Evolutionary conservation across 352 stramenopile species (phyloP).

Genomic region (Globisporangium paroecandrum): DNA sequence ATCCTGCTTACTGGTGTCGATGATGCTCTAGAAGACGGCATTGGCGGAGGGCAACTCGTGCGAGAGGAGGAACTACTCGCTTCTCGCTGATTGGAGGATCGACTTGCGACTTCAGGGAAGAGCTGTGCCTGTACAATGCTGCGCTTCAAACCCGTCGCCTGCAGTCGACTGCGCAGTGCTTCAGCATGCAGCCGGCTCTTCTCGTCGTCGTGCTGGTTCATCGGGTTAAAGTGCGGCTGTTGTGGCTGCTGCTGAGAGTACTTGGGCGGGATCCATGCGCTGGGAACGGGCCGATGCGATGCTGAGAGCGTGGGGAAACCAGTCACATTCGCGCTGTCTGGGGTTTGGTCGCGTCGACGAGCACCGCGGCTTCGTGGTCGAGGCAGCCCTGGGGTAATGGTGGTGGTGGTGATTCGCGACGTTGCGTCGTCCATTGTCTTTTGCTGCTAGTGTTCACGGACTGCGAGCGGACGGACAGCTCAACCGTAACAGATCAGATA

Average conservation of each 20-base stretch:
- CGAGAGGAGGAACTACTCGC: background rate
- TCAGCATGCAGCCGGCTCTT: constrained; percentile 5
- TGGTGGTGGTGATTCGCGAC: background rate
- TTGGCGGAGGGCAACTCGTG: background rate
- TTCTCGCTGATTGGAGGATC: constrained; percentile 17
- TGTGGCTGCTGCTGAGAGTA: background rate
- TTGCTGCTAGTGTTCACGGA: background rate
- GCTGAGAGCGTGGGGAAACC: constrained; percentile 20
- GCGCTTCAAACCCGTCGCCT: constrained; percentile 54
- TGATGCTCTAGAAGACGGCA: too few relatives aligned
- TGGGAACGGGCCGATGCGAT: background rate
- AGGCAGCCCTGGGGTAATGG: constrained; percentile 8
- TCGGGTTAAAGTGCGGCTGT: background rate
- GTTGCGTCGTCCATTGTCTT: constrained; percentile 10
- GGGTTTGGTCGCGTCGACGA: constrained; percentile 20
- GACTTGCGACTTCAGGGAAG: constrained; percentile 24
- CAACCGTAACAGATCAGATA: background rate
- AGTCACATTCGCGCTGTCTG: background rate
- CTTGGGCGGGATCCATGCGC: background rate
- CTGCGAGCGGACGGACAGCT: background rate
- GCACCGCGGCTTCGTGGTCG: constrained; percentile 32
- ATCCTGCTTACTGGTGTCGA: background rate
- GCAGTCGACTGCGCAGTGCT: constrained; percentile 41
- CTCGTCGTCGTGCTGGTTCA: constrained; percentile 10
- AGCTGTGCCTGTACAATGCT: constrained; percentile 54